Evolutionary conservation across 2,329 filamentous ascomycete genomes (phyloP).

Genomic region (Neopestalotiopsis rosae): DNA sequence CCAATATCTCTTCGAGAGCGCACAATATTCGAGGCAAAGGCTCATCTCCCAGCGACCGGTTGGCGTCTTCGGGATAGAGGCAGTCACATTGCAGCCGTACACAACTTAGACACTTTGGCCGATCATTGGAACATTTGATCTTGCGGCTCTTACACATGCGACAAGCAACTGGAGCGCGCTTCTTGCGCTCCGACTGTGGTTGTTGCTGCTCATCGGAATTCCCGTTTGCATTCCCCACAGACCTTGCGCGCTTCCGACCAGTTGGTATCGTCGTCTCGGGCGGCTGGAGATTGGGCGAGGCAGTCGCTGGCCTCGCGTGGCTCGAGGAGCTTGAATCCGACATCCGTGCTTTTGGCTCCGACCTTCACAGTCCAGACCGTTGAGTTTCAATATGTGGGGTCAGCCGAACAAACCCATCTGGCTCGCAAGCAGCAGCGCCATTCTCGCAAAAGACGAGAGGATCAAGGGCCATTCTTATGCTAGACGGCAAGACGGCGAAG

Average conservation of each 20-base stretch:
- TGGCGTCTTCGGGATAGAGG: neutral
- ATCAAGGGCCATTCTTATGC: neutral
- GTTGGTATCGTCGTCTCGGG: neutral
- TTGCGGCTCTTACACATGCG: neutral
- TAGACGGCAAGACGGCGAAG: neutral
- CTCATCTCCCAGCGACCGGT: neutral
- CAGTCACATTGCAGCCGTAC: neutral
- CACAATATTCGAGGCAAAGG: neutral
- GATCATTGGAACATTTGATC: neutral
- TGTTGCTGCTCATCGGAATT: neutral
- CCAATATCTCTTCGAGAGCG: neutral
- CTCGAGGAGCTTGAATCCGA: neutral
- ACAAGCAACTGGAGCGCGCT: neutral
- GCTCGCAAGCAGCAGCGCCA: neutral
- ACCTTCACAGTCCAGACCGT: neutral
- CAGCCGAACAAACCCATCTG: neutral
- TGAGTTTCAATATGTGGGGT: neutral
- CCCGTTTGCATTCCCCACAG: neutral
- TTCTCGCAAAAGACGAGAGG: neutral
- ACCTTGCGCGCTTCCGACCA: neutral
- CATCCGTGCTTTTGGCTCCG: neutral
- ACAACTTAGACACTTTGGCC: conserved; percentile 1
- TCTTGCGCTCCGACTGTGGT: neutral
- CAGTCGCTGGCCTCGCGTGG: neutral
- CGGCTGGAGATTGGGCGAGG: neutral